A percentile compares a stretch with the other conserved stretches of the same genome.
Evolutionary conservation across 352 stramenopile species (phyloP).

Genomic region (Phytophthora melonis): DNA sequence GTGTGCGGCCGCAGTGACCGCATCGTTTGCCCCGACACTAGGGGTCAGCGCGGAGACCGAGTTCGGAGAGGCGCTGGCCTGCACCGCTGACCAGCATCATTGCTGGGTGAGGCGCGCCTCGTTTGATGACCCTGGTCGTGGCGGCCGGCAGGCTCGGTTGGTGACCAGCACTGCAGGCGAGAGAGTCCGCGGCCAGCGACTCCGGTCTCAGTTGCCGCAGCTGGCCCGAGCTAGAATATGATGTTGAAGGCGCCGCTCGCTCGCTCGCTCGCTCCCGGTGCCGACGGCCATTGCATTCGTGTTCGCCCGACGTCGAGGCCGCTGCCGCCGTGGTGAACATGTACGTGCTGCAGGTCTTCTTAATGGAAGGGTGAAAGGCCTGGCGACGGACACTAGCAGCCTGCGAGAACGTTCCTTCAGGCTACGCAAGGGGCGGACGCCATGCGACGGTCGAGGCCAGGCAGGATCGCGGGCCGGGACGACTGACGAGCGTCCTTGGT

Average conservation of each 20-base stretch:
- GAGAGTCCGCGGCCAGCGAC: conserved; percentile 6
- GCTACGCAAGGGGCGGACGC: too few relatives aligned
- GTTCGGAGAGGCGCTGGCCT: not conserved
- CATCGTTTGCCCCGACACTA: too few relatives aligned
- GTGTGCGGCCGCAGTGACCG: too few relatives aligned
- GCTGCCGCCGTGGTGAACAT: too few relatives aligned
- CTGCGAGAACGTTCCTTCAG: not conserved
- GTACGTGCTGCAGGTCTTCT: too few relatives aligned
- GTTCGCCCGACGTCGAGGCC: too few relatives aligned
- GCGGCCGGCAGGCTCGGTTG: not conserved
- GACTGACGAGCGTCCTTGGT: too few relatives aligned
- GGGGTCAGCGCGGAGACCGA: not conserved
- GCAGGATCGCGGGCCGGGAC: too few relatives aligned
- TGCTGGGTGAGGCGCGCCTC: conserved; percentile 1
- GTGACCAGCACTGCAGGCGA: not conserved
- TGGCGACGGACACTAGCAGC: not conserved
- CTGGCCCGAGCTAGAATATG: not conserved
- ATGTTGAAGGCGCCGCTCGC: not conserved
- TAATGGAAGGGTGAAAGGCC: too few relatives aligned
- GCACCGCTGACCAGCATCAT: not conserved
- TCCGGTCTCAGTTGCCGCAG: conserved; percentile 1
- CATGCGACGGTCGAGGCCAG: too few relatives aligned
- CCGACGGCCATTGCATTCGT: too few relatives aligned
- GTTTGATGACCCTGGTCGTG: not conserved
- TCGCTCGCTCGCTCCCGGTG: too few relatives aligned